Base-by-base conservation (phyloP, 345 rosid genomes). In the Nephelium lappaceum region DNA sequence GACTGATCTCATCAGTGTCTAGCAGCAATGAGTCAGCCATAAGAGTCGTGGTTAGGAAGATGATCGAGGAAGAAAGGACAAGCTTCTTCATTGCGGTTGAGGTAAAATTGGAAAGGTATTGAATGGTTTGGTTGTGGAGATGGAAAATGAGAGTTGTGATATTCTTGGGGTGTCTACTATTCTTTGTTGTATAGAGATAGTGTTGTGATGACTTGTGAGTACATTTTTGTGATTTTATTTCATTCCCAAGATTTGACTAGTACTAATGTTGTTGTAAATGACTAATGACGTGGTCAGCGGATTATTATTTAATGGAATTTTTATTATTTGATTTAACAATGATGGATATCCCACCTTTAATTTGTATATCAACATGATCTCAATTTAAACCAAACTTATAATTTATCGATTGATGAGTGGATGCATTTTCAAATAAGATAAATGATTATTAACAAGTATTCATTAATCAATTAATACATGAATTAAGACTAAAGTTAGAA, bases 11-110 rank as follows among this genome's bases (percentile, higher is more conserved):
- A 6, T n/a, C 11, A 19, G 23, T 53, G 14, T 38, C 0, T 25
- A 23, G 61, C 2, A 75, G 69, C 7, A 68, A 77, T 19, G 75
- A 60, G 19, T 23, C 42, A 4, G 51, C 53, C 76, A 70, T 62
- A 7, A 76, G 57, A 39, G 8, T 16, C 31, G 47, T 8, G 1
- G 31, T 7, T 16, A 69, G 67, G 68, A 72, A 19, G 27, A 72
- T 55, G 27, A 72, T 55, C 24, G 49, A 27, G 39, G 19, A 24
- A 24, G 67, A 25, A 63, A 31, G 19, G 6, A 24, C 8, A 63
- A 25, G 11, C 67, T 63, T 25, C 67, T 24, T 63, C 38, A 14
- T 49, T 49, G 55, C 18, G 19, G 19, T 0, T 49, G 55, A 49
- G 55, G 55, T 5, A 14, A 31, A 31, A 31, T 2, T 31, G 3